Evolutionary conservation across 306 rosid genomes (phyloP).

Genomic region (Carpinus fangiana): DNA sequence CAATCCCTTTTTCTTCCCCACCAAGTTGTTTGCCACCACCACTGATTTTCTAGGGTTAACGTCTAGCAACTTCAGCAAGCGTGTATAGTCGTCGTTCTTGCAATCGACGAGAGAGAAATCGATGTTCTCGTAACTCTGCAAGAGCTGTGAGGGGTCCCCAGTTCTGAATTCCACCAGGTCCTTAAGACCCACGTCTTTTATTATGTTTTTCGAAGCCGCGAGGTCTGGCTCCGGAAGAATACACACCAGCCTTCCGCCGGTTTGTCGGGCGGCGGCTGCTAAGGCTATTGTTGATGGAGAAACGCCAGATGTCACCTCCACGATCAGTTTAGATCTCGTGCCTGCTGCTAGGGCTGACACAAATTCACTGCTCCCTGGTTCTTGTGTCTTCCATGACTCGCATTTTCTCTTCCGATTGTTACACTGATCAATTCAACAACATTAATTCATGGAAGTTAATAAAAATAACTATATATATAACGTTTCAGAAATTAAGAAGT

Average conservation of each 20-base stretch:
- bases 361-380: conserved; percentile 62
- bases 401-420: conserved; percentile 30
- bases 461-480: too few relatives aligned
- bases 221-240: conserved; percentile 58
- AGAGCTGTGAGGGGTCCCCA: conserved; percentile 48
- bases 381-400: conserved; percentile 46
- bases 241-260: conserved; percentile 59
- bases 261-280: conserved; percentile 60
- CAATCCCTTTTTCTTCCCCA: conserved; percentile 39
- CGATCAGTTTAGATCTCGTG: conserved; percentile 64
- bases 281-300: conserved; percentile 66
- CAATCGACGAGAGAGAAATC: conserved; percentile 69
- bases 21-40: conserved; percentile 57
- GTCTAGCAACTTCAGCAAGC: conserved; percentile 45
- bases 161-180: conserved; percentile 62
- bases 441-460: too few relatives aligned
- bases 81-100: conserved; percentile 38
- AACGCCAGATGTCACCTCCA: conserved; percentile 55
- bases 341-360: conserved; percentile 79
- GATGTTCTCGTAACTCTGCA: conserved; percentile 48
- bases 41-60: conserved; percentile 56
- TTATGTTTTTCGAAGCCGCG: conserved; percentile 42
- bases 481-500: too few relatives aligned
- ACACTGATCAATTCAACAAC: conserved; percentile 28
- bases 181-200: conserved; percentile 47